Evolutionary conservation across 495 filamentous ascomycete species (phyloP).

Genomic region (Penicillium subrubescens): DNA sequence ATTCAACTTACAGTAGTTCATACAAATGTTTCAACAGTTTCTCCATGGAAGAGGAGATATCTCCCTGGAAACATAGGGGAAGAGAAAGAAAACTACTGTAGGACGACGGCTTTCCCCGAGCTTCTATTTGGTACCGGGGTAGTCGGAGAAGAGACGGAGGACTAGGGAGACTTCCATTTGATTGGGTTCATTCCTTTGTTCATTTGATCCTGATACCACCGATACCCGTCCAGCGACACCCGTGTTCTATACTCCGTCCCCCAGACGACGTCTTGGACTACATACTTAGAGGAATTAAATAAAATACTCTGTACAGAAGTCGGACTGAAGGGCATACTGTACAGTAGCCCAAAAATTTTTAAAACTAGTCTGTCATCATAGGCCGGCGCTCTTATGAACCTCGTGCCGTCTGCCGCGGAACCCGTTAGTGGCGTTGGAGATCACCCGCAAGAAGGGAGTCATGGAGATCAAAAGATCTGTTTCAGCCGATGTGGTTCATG

Average conservation of each 20-base stretch:
- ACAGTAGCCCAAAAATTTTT: background rate
- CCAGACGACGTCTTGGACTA: background rate
- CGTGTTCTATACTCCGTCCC: background rate
- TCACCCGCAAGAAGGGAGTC: background rate
- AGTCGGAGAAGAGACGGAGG: background rate
- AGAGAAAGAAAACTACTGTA: background rate
- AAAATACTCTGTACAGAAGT: background rate
- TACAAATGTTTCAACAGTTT: background rate
- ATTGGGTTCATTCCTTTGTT: background rate
- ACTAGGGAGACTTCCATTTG: background rate
- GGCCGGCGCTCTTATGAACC: background rate
- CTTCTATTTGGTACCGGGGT: constrained; percentile 5
- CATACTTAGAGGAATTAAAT: background rate
- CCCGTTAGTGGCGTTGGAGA: background rate
- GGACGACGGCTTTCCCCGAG: background rate
- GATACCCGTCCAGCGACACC: background rate
- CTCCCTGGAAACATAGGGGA: background rate
- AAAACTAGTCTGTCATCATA: background rate
- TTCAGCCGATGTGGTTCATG: background rate
- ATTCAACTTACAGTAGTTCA: background rate
- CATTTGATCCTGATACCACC: background rate
- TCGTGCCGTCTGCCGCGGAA: background rate
- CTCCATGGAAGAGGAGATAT: background rate
- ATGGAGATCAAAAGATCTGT: background rate
- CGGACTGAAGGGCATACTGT: background rate